Percentiles rank a stretch among this genome's conserved stretches.
Evolutionary conservation across 352 stramenopile species (phyloP).

Genomic region (Phytophthora meadii): DNA sequence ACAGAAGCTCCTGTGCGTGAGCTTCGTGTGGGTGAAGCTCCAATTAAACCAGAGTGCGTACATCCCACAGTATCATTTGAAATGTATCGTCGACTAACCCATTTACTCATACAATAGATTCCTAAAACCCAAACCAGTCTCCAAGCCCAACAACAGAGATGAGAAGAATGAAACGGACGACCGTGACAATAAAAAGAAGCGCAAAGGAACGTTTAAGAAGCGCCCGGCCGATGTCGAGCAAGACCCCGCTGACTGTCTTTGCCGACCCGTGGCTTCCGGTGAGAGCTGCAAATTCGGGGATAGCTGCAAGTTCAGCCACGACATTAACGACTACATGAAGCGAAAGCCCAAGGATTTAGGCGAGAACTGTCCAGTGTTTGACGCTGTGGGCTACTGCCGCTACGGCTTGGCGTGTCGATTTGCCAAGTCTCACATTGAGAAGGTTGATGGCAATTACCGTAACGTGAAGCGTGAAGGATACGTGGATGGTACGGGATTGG

Average conservation of each 20-base stretch:
- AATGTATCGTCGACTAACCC: slow-evolving; percentile 2
- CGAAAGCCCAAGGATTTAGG: slow-evolving; percentile 86
- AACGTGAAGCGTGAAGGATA: slow-evolving; percentile 56
- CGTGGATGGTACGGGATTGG: slow-evolving; percentile 40
- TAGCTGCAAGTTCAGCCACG: slow-evolving; percentile 89
- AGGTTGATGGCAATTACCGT: slow-evolving; percentile 47
- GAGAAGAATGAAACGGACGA: slow-evolving; percentile 5
- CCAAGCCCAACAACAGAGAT: slow-evolving; percentile 11
- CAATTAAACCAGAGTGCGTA: slow-evolving; percentile 59
- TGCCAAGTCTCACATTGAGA: slow-evolving; percentile 85
- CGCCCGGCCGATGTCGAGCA: slow-evolving; percentile 68
- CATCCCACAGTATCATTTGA: slow-evolving; percentile 6
- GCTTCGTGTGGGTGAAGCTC: slow-evolving; percentile 40
- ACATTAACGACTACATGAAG: slow-evolving; percentile 86
- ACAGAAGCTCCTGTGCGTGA: slow-evolving; percentile 18
- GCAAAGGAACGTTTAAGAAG: slow-evolving; percentile 88
- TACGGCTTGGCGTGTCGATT: slow-evolving; percentile 94
- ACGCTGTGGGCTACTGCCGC: slow-evolving; percentile 87
- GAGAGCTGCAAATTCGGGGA: slow-evolving; percentile 76
- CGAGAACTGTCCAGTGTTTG: slow-evolving; percentile 81
- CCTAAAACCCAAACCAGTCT: slow-evolving; percentile 54
- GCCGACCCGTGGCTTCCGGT: slow-evolving; percentile 66
- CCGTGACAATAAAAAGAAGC: slow-evolving; percentile 41
- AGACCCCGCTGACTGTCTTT: slow-evolving; percentile 74
- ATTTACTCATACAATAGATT: slow-evolving; percentile 45